Conservation (phyloP, 352 stramenopile genomes). For the Globisporangium spiculum region DNA sequence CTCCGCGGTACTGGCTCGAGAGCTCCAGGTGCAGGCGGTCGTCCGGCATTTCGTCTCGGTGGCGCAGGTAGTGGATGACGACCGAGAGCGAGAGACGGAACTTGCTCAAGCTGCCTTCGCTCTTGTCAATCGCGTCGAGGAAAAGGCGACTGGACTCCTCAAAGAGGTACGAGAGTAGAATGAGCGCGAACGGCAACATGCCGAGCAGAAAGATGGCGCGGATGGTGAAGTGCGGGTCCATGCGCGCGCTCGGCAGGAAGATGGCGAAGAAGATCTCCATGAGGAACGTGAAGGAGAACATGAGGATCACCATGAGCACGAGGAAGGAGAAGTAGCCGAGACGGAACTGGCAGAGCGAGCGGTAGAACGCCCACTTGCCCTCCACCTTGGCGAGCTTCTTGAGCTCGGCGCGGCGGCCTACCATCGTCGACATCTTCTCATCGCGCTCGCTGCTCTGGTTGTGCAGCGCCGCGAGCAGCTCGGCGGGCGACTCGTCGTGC, state of each 20-base stretch:
- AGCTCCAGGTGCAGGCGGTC: slow-evolving; percentile 61
- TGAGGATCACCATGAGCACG: slow-evolving; percentile 88
- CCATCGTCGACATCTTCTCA: slow-evolving; percentile 55
- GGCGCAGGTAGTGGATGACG: slow-evolving; percentile 83
- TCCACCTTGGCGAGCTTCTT: slow-evolving; percentile 61
- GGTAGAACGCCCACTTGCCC: slow-evolving; percentile 73
- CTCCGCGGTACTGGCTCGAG: slow-evolving; percentile 40
- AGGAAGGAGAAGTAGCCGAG: slow-evolving; percentile 88
- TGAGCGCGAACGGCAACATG: slow-evolving; percentile 70
- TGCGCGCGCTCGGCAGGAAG: slow-evolving; percentile 75
- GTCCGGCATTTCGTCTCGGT: slow-evolving; percentile 77
- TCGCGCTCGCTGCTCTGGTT: slow-evolving; percentile 37
- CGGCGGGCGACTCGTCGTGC: slow-evolving; percentile 14
- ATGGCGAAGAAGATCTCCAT: slow-evolving; percentile 92
- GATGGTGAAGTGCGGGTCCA: slow-evolving; percentile 68
- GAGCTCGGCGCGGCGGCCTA: slow-evolving; percentile 61
- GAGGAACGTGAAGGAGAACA: slow-evolving; percentile 87
- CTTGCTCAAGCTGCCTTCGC: slow-evolving; percentile 75
- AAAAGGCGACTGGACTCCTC: slow-evolving; percentile 82
- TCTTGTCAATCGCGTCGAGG: slow-evolving; percentile 83
- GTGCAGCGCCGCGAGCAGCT: slow-evolving; percentile 20
- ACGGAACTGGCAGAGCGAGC: slow-evolving; percentile 76
- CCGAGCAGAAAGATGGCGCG: slow-evolving; percentile 67
- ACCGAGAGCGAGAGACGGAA: slow-evolving; percentile 82
- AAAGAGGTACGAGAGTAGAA: slow-evolving; percentile 86